A percentile compares a stretch with the other conserved stretches of the same genome.
These are phyloP conservation scores for Furcasterigmium sp. DNA, from an alignment of 2,329 filamentous ascomycete species.

Conservation along the genomic window DNA sequence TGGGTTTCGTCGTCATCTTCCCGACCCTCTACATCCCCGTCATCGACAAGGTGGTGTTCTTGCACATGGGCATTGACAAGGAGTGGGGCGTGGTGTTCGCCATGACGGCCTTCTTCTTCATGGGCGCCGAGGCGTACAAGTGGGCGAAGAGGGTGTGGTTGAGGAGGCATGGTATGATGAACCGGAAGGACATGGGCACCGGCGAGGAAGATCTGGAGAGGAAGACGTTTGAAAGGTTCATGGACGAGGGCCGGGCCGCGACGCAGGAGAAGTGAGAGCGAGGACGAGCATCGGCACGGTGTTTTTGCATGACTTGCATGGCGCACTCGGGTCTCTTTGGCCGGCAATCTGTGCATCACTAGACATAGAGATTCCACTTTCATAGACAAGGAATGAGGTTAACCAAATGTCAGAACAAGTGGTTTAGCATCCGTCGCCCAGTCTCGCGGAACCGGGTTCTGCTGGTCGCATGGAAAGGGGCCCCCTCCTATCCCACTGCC, in stretches of 20 bases:
- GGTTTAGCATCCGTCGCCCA: too few relatives aligned
- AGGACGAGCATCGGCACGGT: not conserved
- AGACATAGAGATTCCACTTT: not conserved
- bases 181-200: not conserved
- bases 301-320: not conserved
- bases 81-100: constrained; percentile 64
- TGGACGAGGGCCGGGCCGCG: not conserved
- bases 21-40: constrained; percentile 64
- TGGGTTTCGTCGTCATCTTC: constrained; percentile 52
- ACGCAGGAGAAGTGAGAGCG: not conserved
- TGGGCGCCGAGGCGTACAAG: constrained; percentile 62
- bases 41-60: constrained; percentile 60
- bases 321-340: too few relatives aligned
- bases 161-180: constrained; percentile 19
- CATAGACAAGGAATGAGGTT: not conserved
- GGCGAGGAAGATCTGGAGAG: constrained; percentile 3
- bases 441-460: too few relatives aligned
- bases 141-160: constrained; percentile 57
- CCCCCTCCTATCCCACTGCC: not conserved
- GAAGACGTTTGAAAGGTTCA: constrained; percentile 1
- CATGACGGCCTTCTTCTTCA: constrained; percentile 49
- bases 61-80: constrained; percentile 60
- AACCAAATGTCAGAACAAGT: too few relatives aligned
- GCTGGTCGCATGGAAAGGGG: too few relatives aligned
- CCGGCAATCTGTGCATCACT: too few relatives aligned